A percentile compares a stretch with the other conserved stretches of the same genome.
Evolutionary conservation across 163 green algal species (phyloP).

Genomic region (Scenedesmus sp.): DNA sequence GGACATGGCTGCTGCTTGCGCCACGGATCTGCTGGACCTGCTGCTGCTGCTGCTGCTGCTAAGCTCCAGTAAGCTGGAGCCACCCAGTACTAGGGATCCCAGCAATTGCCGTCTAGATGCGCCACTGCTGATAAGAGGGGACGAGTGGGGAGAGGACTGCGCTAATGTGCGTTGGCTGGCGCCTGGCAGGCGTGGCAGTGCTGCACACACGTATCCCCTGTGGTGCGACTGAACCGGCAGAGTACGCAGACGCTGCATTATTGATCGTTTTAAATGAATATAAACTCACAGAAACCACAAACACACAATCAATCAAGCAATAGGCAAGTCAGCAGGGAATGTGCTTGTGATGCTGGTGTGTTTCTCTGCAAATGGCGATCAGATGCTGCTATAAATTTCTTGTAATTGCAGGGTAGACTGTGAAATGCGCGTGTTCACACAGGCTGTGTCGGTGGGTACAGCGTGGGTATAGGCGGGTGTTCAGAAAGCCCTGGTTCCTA

Average conservation of each 20-base stretch:
- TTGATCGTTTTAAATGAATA: not conserved
- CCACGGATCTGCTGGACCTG: conserved; percentile 49
- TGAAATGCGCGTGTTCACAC: not conserved
- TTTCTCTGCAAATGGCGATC: not conserved
- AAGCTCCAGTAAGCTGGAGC: conserved; percentile 25
- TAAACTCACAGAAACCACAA: not conserved
- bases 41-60: conserved; percentile 40
- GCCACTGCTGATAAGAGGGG: conserved; percentile 12
- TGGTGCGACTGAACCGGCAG: not conserved
- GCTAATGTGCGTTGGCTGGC: not conserved
- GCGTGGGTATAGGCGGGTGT: not conserved
- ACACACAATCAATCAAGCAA: not conserved
- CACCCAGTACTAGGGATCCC: conserved; percentile 37
- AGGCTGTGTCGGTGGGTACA: not conserved
- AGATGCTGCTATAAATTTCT: not conserved
- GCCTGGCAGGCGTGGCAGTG: conserved; percentile 2
- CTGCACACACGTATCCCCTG: conserved; percentile 23
- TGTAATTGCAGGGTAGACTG: not conserved
- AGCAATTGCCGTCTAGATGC: conserved; percentile 48
- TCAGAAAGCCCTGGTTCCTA: conserved; percentile 5
- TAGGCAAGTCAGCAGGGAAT: not conserved
- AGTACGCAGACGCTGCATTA: conserved; percentile 31
- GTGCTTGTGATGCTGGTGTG: not conserved
- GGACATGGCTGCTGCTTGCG: conserved; percentile 50
- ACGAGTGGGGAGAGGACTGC: not conserved